Conservation (phyloP, 331 rosid genomes). For the Ulmus americana region DNA sequence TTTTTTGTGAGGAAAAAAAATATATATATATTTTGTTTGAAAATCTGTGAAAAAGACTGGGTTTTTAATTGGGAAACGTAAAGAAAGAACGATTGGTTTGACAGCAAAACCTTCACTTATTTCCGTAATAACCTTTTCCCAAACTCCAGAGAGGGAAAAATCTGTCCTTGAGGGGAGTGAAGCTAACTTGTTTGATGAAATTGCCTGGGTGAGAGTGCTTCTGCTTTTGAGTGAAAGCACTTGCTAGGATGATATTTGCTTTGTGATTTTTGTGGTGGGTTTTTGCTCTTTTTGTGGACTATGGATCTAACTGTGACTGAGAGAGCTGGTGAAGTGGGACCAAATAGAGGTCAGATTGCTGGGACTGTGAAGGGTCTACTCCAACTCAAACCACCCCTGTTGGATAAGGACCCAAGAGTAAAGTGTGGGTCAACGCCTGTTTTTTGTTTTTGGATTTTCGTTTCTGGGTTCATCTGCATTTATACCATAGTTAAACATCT, state of each 20-base stretch:
- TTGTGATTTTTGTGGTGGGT: background rate
- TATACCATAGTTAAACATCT: too few species aligned
- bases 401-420: constrained; percentile 25
- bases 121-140: constrained; percentile 35
- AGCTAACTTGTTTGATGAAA: constrained; percentile 6
- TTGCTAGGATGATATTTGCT: background rate
- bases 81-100: constrained; percentile 25
- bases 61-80: constrained; percentile 31
- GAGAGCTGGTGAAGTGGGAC: constrained; percentile 2
- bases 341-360: background rate
- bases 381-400: constrained; percentile 30
- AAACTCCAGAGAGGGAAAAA: constrained; percentile 1
- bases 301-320: constrained; percentile 2
- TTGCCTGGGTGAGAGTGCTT: constrained; percentile 30
- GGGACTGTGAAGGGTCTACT: constrained; percentile 31
- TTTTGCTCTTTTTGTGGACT: constrained; percentile 5
- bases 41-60: constrained; percentile 12
- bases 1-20: too few species aligned
- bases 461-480: background rate
- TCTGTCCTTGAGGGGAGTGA: background rate
- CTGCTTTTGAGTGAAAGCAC: constrained; percentile 16
- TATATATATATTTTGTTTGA: too few species aligned
- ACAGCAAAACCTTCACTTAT: constrained; percentile 29
- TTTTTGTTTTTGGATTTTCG: background rate
- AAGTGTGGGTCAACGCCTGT: constrained; percentile 35